Evolutionary conservation across 2,329 filamentous ascomycete species (phyloP).

Genomic region (Epichloe uncinata): DNA sequence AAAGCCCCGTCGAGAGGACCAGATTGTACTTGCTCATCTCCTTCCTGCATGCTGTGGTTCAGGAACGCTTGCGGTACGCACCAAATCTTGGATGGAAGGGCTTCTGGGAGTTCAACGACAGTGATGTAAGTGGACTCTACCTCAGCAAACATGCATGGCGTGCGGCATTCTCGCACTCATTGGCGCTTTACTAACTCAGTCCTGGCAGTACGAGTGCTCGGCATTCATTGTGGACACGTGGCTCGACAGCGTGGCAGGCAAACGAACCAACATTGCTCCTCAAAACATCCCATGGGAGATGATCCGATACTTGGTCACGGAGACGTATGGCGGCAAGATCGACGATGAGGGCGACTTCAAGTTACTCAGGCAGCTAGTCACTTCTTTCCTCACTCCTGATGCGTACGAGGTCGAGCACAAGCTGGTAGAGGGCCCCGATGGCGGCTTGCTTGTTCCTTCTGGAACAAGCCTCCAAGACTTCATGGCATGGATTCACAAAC

Average conservation of each 20-base stretch:
- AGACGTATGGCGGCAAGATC: conserved; percentile 97
- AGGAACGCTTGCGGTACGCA: conserved; percentile 88
- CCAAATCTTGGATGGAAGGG: conserved; percentile 94
- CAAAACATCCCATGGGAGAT: conserved; percentile 95
- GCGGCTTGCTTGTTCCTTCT: conserved; percentile 59
- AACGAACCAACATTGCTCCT: conserved; percentile 84
- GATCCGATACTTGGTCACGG: conserved; percentile 76
- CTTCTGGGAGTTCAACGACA: conserved; percentile 99
- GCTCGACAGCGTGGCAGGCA: conserved; percentile 71
- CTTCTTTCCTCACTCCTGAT: conserved; percentile 65
- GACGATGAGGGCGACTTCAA: conserved; percentile 79
- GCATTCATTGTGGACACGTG: conserved; percentile 92
- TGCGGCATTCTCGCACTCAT: conserved; percentile 5
- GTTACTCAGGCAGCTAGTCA: conserved; percentile 59
- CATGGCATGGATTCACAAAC: conserved; percentile 74
- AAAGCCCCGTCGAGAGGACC: conserved; percentile 79
- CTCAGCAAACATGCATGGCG: not conserved
- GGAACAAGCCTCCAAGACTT: conserved; percentile 79
- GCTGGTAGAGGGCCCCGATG: conserved; percentile 56
- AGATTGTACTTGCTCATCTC: conserved; percentile 82
- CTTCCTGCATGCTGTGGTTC: conserved; percentile 90
- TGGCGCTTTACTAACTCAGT: not conserved
- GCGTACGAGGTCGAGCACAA: conserved; percentile 91
- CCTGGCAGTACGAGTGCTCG: conserved; percentile 77
- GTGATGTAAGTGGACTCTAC: conserved; percentile 57